Percentiles rank a stretch among this genome's conserved stretches.
Conservation (phyloP, 2,329 filamentous ascomycete species). For the Fusarium tjaetaba region DNA sequence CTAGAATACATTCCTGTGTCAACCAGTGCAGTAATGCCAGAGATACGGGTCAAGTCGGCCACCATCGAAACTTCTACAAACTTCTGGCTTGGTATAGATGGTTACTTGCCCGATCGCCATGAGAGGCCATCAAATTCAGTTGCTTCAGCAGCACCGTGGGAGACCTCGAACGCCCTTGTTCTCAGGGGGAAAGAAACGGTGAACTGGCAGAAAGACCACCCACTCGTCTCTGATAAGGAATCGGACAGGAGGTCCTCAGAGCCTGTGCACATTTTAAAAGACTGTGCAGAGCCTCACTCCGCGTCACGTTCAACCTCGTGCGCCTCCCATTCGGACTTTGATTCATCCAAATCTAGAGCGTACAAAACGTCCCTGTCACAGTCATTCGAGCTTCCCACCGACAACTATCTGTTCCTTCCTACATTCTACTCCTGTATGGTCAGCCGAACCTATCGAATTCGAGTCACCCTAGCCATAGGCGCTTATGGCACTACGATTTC, state of each 20-base stretch:
- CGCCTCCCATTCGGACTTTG: neutral
- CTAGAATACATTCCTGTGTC: neutral
- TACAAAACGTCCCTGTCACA: neutral
- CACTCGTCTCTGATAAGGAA: rapidly evolving
- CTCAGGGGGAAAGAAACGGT: neutral
- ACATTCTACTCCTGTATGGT: constrained; percentile 7
- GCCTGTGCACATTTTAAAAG: neutral
- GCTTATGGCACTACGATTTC: neutral
- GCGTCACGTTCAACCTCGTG: neutral
- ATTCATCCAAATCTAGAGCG: neutral
- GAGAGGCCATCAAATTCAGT: neutral
- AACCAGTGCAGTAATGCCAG: rapidly evolving
- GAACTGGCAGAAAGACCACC: neutral
- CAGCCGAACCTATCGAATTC: neutral
- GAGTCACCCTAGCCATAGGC: neutral
- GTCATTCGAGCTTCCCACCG: neutral
- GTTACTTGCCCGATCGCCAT: constrained; percentile 1
- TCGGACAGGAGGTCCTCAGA: neutral
- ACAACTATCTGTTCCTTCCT: neutral
- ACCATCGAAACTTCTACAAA: neutral
- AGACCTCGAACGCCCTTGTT: neutral
- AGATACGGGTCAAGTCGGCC: neutral
- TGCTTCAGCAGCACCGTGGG: neutral
- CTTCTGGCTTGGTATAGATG: neutral
- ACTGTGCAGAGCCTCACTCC: too few species aligned